Conservation (phyloP, 768 basidiomycete genomes). For the Termitomyces sp. region DNA sequence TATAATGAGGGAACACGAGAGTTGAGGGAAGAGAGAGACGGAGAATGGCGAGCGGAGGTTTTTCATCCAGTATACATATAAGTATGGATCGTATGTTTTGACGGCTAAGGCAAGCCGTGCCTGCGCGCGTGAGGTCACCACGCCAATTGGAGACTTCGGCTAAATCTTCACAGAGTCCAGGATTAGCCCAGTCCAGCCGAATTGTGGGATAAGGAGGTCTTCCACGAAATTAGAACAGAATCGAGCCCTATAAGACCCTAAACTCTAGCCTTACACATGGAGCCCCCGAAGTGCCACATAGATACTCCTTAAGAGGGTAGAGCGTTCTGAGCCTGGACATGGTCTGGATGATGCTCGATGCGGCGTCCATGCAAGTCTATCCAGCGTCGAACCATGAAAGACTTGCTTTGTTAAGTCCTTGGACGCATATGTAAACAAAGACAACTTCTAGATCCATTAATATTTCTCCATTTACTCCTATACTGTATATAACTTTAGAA, state of each 20-base stretch:
- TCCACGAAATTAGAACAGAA: conserved; percentile 28
- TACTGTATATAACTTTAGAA: too few relatives aligned
- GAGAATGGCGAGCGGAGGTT: not conserved
- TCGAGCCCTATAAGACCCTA: not conserved
- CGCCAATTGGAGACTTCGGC: not conserved
- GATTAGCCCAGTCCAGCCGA: conserved; percentile 1
- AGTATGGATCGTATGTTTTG: not conserved
- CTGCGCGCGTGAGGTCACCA: not conserved
- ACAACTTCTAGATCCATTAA: too few relatives aligned
- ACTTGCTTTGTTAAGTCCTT: too few relatives aligned
- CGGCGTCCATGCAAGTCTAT: too few relatives aligned
- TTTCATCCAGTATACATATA: not conserved
- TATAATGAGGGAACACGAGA: not conserved
- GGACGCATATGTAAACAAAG: too few relatives aligned
- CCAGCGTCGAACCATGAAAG: too few relatives aligned
- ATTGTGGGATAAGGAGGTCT: conserved; percentile 29
- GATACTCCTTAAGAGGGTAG: not conserved
- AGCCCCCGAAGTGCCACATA: not conserved
- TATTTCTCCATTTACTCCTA: too few relatives aligned
- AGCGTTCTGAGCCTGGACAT: too few relatives aligned
- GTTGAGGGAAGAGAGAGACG: not conserved
- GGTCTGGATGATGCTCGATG: too few relatives aligned
- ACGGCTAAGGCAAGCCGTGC: not conserved
- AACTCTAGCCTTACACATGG: not conserved
- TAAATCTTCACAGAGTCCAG: not conserved